Conservation (phyloP, 192 early-diverging fungal species). For the Mortierella alpina region DNA sequence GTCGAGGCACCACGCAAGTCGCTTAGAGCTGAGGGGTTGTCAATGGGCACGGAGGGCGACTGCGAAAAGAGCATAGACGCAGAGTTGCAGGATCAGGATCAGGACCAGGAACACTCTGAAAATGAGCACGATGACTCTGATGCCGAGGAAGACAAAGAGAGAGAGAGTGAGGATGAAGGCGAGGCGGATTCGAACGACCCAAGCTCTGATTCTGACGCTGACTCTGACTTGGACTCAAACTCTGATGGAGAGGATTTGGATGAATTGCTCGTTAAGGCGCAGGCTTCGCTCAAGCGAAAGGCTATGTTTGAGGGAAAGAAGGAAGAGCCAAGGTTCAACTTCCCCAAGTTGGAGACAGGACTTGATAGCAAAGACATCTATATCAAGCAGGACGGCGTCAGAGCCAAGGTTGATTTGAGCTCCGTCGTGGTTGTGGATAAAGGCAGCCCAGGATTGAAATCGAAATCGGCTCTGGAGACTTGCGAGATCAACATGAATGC, state of each 20-base stretch:
- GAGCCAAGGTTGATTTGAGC: slow-evolving; percentile 37
- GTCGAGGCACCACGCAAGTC: not conserved
- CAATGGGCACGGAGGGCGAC: not conserved
- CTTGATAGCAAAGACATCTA: slow-evolving; percentile 51
- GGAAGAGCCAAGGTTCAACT: slow-evolving; percentile 20
- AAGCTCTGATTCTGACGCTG: slow-evolving; percentile 11
- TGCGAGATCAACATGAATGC: slow-evolving; percentile 48
- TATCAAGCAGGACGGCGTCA: slow-evolving; percentile 31
- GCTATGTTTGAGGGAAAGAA: slow-evolving; percentile 26
- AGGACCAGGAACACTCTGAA: slow-evolving; percentile 4
- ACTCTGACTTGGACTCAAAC: slow-evolving; percentile 7
- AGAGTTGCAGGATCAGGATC: not conserved
- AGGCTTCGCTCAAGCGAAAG: slow-evolving; percentile 44
- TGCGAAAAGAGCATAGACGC: not conserved
- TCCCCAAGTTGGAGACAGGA: slow-evolving; percentile 58
- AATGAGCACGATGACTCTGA: not conserved
- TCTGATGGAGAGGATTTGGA: slow-evolving; percentile 54
- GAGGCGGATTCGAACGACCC: not conserved
- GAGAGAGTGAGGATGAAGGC: not conserved
- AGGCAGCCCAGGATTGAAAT: slow-evolving; percentile 8
- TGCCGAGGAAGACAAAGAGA: slow-evolving; percentile 6
- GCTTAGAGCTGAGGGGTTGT: not conserved
- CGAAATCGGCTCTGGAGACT: slow-evolving; percentile 28
- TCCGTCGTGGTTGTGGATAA: slow-evolving; percentile 47
- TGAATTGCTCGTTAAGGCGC: slow-evolving; percentile 49